phyloP scores from a whole-genome alignment of 768 basidiomycete genomes.

The Baorangia bicolor region DNA sequence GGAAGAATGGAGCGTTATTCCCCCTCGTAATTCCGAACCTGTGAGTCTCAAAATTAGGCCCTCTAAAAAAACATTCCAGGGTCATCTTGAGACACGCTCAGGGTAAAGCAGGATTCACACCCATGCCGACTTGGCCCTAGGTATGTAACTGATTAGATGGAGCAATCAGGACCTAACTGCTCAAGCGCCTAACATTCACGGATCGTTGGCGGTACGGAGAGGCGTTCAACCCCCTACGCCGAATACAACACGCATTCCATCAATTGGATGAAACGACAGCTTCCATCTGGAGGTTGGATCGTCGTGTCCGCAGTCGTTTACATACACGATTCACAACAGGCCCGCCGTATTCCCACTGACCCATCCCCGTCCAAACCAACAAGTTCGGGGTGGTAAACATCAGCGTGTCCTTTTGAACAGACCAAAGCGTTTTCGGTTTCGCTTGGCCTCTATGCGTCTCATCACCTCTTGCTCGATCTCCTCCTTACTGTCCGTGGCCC shows the following conservation, averaged over 20 bases:
- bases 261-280: too few species aligned
- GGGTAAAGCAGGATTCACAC: background rate
- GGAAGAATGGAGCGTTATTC: background rate
- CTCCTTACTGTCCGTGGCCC: conserved; percentile 70
- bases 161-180: too few species aligned
- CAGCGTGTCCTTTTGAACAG: conserved; percentile 19
- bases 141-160: too few species aligned
- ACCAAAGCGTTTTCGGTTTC: conserved; percentile 46
- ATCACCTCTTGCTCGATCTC: conserved; percentile 77
- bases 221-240: too few species aligned
- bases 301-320: background rate
- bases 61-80: background rate
- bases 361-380: too few species aligned
- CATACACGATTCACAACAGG: background rate
- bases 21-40: background rate
- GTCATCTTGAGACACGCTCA: background rate
- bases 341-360: background rate
- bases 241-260: too few species aligned
- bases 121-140: too few species aligned
- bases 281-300: background rate
- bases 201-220: too few species aligned
- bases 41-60: background rate
- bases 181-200: too few species aligned
- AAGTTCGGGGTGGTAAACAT: background rate
- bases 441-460: conserved; percentile 56